phyloP scores from a whole-genome alignment of 768 basidiomycete species.

The Leucocoprinus leucothites region DNA sequence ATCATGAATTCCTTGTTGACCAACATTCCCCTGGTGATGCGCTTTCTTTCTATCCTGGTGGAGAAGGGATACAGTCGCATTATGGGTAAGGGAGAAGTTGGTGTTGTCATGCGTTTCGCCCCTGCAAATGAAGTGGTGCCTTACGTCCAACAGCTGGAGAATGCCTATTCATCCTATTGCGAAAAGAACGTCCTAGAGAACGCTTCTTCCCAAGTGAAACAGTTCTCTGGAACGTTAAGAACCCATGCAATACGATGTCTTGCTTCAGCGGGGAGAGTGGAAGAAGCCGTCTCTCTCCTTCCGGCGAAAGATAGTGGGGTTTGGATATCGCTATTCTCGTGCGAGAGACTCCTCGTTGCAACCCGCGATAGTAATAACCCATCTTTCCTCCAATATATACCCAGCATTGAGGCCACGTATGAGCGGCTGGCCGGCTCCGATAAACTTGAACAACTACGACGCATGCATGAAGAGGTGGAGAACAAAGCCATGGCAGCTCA shows the following conservation, averaged over 20 bases:
- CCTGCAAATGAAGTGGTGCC: constrained; percentile 25
- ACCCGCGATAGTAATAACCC: constrained; percentile 16
- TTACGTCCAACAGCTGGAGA: constrained; percentile 39
- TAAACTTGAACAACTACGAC: background rate
- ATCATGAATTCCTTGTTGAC: constrained; percentile 22
- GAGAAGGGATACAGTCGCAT: constrained; percentile 33
- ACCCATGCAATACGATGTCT: constrained; percentile 39
- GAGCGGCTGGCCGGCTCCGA: constrained; percentile 1
- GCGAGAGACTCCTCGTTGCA: constrained; percentile 28
- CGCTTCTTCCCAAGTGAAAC: constrained; percentile 1
- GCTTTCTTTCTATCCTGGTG: constrained; percentile 31
- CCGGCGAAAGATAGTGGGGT: constrained; percentile 28
- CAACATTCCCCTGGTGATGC: constrained; percentile 25
- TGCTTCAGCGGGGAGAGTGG: constrained; percentile 31
- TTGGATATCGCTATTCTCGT: constrained; percentile 34
- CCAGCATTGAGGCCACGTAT: constrained; percentile 18
- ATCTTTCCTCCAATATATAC: constrained; percentile 11
- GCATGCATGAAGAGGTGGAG: background rate
- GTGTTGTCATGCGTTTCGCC: constrained; percentile 42
- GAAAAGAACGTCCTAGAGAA: constrained; percentile 7
- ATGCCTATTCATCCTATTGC: constrained; percentile 20
- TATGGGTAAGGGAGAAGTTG: constrained; percentile 24
- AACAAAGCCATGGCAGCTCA: background rate
- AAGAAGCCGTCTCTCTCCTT: constrained; percentile 45
- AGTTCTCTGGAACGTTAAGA: constrained; percentile 24